Percentiles rank a stretch among this genome's conserved stretches.
Evolutionary conservation across 1,284 basidiomycete genomes (phyloP).

Genomic region (Boletus semigastroideus): DNA sequence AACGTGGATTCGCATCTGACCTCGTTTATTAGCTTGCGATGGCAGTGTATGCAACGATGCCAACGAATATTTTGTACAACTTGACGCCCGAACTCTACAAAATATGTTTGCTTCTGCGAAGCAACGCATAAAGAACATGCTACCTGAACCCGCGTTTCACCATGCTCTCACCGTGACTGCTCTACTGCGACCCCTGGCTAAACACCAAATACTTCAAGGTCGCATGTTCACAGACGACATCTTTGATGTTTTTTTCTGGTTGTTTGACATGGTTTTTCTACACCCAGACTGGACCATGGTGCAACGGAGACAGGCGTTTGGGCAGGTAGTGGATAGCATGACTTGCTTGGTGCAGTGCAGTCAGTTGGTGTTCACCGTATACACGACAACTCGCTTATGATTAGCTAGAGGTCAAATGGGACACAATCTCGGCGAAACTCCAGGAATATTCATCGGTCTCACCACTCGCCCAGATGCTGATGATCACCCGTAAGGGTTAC

Average conservation of each 20-base stretch:
- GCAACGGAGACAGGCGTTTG: conserved; percentile 10
- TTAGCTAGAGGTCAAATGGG: no score
- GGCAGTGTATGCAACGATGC: neutral
- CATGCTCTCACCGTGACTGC: conserved; percentile 21
- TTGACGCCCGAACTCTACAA: neutral
- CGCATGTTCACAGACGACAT: conserved; percentile 17
- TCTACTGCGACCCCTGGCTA: conserved; percentile 20
- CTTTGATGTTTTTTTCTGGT: conserved; percentile 3
- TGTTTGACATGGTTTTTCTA: no score
- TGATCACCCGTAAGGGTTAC: no score
- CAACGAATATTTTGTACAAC: neutral
- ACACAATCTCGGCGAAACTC: no score
- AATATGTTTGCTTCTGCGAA: conserved; percentile 8
- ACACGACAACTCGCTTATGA: no score
- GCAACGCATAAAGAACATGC: conserved; percentile 10
- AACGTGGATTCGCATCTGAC: neutral
- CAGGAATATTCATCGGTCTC: no score
- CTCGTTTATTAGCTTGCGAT: conserved; percentile 10
- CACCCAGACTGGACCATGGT: conserved; percentile 15
- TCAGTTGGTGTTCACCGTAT: conserved; percentile 3
- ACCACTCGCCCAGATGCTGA: no score
- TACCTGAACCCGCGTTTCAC: conserved; percentile 8
- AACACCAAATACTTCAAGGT: conserved; percentile 13
- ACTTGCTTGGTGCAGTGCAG: conserved; percentile 21
- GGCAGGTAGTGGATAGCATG: conserved; percentile 26